A percentile compares a stretch with the other conserved stretches of the same genome.
phyloP scores from a whole-genome alignment of 2,329 filamentous ascomycete species.

The Paecilomyces niveus region DNA sequence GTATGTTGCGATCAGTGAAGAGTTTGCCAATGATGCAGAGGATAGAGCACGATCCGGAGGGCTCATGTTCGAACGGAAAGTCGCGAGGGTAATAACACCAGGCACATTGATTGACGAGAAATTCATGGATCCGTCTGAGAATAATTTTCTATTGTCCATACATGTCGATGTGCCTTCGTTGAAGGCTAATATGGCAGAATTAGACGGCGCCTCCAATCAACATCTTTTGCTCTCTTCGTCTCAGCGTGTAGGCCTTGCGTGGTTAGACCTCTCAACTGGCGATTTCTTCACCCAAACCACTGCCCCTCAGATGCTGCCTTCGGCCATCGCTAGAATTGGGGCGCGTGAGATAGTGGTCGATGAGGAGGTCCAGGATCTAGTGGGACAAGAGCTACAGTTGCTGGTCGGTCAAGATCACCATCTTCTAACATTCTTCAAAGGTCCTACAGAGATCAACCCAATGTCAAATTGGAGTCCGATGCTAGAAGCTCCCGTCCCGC shows the following conservation, averaged over 20 bases:
- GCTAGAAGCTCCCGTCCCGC: conserved; percentile 65
- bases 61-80: conserved; percentile 73
- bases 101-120: conserved; percentile 96
- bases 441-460: conserved; percentile 35
- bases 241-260: conserved; percentile 67
- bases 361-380: conserved; percentile 51
- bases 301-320: conserved; percentile 64
- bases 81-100: conserved; percentile 83
- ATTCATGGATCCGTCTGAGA: conserved; percentile 89
- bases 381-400: conserved; percentile 55
- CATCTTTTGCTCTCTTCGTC: conserved; percentile 23
- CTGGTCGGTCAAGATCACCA: conserved; percentile 70
- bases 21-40: conserved; percentile 68
- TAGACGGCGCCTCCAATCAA: conserved; percentile 14
- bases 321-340: conserved; percentile 72
- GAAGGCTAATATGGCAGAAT: conserved; percentile 12
- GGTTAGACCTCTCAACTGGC: conserved; percentile 92
- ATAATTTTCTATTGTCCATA: conserved; percentile 85
- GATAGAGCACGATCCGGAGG: conserved; percentile 69
- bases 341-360: conserved; percentile 81
- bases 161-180: conserved; percentile 44
- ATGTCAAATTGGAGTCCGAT: conserved; percentile 65
- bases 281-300: conserved; percentile 83
- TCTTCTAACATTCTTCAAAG: conserved; percentile 64
- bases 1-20: conserved; percentile 90